Evolutionary conservation across 345 rosid genomes (phyloP), one percentile per base, ranked within the genome.

Genomic region (Jatropha curcas): DNA sequence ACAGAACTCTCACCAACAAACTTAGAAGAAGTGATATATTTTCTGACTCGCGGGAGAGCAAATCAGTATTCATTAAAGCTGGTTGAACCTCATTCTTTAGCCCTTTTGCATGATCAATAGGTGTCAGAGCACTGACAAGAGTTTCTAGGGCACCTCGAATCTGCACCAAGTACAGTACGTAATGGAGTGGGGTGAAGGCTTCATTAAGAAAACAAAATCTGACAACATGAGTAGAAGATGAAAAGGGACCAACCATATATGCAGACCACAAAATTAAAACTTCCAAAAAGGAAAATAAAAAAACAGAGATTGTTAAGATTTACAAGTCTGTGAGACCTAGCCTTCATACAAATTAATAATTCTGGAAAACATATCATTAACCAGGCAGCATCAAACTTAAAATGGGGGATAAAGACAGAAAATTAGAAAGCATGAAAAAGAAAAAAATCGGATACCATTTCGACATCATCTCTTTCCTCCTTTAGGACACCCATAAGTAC

Each of bases 101-200:
- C 58, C 87, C 97, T 82, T 83, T 96, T 48, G 77, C 89, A 76
- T 92, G 91, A 85, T 89, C 91, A 13, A 93, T 79, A 34, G 98
- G 93, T 25, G 99, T 96, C 68, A 93, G 79, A 73, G 98, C 94
- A 56, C 97, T 80, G 33, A 96, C 91, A 76, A 96, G 89, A 75
- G 98, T 93, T 88, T 96, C 99, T 55, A 96, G 85, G 43, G 99
- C 91, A 71, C 96, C 98, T 53, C 93, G 89, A 80, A 91, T 92
- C 99, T 95, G 77, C 78, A 83, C 2, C 65, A 58, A 19, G 31
- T 24, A 73, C 25, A 24, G 5, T 31, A 39, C 13, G 43, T 16
- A 58, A 71, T 25, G 65, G 24, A 39, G 20, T 11, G 0, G 27
- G 35, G 14, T 16, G 19, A 51, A n/a, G 25, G 45, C 35, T 50